Evolutionary conservation across 2,329 filamentous ascomycete genomes (phyloP).

Genomic region (Talaromyces sp.): DNA sequence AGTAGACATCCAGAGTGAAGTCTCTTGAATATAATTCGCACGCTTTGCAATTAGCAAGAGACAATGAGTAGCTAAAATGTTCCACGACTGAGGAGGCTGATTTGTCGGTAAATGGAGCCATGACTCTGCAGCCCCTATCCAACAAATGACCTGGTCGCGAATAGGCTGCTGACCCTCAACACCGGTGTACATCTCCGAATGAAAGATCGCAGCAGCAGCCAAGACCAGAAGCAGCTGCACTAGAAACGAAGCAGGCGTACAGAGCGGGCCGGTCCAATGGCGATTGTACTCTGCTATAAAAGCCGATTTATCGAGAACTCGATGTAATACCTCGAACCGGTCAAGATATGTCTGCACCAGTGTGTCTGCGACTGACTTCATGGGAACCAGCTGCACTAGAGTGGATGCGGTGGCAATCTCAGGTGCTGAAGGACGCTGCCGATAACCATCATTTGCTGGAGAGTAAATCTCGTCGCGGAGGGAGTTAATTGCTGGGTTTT

Average conservation of each 20-base stretch:
- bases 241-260: not conserved
- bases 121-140: constrained; percentile 4
- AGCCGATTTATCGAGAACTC: constrained; percentile 9
- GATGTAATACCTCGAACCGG: constrained; percentile 2
- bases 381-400: not conserved
- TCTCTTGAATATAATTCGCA: constrained; percentile 4
- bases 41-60: constrained; percentile 8
- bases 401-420: not conserved
- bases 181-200: not conserved
- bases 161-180: not conserved
- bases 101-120: constrained; percentile 1
- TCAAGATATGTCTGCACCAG: constrained; percentile 8
- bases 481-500: constrained; percentile 12
- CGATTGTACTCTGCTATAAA: constrained; percentile 12
- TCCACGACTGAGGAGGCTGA: constrained; percentile 6
- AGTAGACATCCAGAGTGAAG: constrained; percentile 40
- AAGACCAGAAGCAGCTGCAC: constrained; percentile 7
- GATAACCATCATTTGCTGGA: not conserved
- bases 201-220: constrained; percentile 1
- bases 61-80: not conserved
- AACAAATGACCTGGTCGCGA: not conserved
- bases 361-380: not conserved
- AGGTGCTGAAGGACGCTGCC: not conserved
- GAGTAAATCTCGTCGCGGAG: constrained; percentile 6
- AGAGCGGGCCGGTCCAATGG: constrained; percentile 5